Evolutionary conservation across 257 asterid species (phyloP), one percentile per base, ranked within the genome.

Genomic region (Salvia miltiorrhiza): DNA sequence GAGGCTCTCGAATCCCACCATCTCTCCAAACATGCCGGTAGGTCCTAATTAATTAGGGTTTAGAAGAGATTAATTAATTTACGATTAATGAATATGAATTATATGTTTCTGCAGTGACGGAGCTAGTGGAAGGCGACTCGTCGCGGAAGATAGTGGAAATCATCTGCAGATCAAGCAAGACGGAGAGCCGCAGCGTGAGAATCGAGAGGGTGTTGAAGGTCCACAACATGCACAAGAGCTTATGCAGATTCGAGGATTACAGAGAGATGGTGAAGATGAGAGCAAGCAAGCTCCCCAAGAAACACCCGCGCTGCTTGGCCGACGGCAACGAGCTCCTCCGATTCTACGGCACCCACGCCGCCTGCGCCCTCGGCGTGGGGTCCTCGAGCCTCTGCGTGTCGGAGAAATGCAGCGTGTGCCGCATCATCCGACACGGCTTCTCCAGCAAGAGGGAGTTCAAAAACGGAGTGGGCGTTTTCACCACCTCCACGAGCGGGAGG

Each of bases 81-180:
- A 26, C 2, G 30, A 26, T 44, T 44, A n/a, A n/a, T n/a, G n/a
- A n/a, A n/a, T n/a, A n/a, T n/a, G n/a, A n/a, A n/a, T n/a, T n/a
- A n/a, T n/a, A n/a, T n/a, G n/a, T n/a, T n/a, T n/a, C n/a, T n/a
- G 69, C 86, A 92, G 98, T 92, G 76, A 89, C 92, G 23, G 98
- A 92, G 73, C 96, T 92, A 30, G 77, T 79, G 40, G 98, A 92
- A 72, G 98, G 96, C 30, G 96, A 92, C 67, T 92, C 98, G 8
- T 92, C 98, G 1, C 72, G 98, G 63, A 92, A 92, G 72, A 89
- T 92, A 2, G 98, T 92, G 0, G 98, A 92, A 66, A 92, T 92
- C 68, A 92, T 92, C 45, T 89, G 98, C 77, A 61, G 93, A 33
- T 86, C 98, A 9, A 89, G 77, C 17, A 88, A 85, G 28, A 64